A percentile compares a stretch with the other conserved stretches of the same genome.
These are phyloP conservation scores for Cercospora zeina DNA, from an alignment of 2,329 filamentous ascomycete genomes.

Conservation along the genomic window DNA sequence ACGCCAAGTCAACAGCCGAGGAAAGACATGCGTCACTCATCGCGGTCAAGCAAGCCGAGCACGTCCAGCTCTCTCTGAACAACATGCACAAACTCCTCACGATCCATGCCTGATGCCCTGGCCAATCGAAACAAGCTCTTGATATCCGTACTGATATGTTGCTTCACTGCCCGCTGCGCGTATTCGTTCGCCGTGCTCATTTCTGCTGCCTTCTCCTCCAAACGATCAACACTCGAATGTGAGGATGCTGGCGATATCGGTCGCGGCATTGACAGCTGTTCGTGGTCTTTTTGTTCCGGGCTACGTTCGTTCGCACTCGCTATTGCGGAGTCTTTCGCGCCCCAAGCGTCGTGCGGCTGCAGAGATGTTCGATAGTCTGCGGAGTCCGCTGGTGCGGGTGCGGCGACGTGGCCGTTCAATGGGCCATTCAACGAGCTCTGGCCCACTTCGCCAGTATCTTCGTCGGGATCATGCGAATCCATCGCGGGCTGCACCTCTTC, in stretches of 20 bases:
- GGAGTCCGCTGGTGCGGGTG: constrained; percentile 17
- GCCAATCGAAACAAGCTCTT: constrained; percentile 74
- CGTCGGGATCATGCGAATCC: constrained; percentile 79
- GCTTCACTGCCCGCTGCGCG: constrained; percentile 71
- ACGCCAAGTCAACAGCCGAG: background rate
- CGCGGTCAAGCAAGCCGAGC: constrained; percentile 66
- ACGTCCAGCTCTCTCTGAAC: constrained; percentile 71
- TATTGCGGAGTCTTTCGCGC: constrained; percentile 25
- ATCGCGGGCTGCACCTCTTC: constrained; percentile 74
- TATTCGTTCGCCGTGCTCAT: constrained; percentile 49
- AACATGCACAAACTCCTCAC: constrained; percentile 72
- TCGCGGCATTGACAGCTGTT: constrained; percentile 47
- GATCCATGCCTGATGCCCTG: constrained; percentile 68
- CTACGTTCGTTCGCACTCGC: constrained; percentile 23
- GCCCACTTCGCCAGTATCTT: constrained; percentile 54
- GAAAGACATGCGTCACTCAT: constrained; percentile 39
- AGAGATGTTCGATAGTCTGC: constrained; percentile 26
- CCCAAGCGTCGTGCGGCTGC: constrained; percentile 27
- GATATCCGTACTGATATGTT: constrained; percentile 75
- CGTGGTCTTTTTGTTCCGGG: constrained; percentile 20
- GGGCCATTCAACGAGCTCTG: constrained; percentile 58
- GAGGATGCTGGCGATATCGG: constrained; percentile 51
- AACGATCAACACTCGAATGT: constrained; percentile 53
- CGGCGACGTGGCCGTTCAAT: constrained; percentile 39
- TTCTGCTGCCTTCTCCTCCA: constrained; percentile 50